Evolutionary conservation across 768 basidiomycete genomes (phyloP), one percentile per base, ranked within the genome.

Genomic region (Rhodosporidiobolus odoratus): DNA sequence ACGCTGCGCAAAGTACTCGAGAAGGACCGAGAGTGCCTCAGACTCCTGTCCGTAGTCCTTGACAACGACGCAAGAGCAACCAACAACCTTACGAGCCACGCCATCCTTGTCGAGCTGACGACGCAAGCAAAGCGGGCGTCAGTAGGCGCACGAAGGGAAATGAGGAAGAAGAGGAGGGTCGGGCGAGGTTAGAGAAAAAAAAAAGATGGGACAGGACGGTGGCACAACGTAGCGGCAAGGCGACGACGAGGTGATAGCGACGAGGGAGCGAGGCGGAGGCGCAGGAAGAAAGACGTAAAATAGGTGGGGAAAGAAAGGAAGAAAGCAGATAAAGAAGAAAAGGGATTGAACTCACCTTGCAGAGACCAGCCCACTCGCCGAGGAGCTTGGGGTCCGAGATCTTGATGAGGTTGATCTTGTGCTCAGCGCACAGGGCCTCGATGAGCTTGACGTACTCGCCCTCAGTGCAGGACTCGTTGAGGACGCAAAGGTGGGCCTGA

Each of bases 371-470:
- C 95, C 95, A 98, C 76, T 89, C 91, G 43, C 95, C 95, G 79
- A 99, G 89, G 75, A 95, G 87, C 84, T 99, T 99, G 79, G 92
- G 89, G 81, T 98, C 95, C 77, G 91, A 91, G 76, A 78, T 75
- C 69, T 97, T 98, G 91, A 99, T 97, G 75, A 99, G 84, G 85
- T 93, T 92, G 84, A 98, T 97, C 83, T 94, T 95, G 88, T 98
- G 94, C 84, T 96, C 93, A 73, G 92, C 90, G 81, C 95, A 98
- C 80, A 99, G 92, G 60, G 95, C 95, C 84, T 97, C 94, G 76
- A 99, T 96, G 84, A 99, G 91, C 85, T 97, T 98, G 87, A 96
- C 91, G 86, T 99, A 98, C 83, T 97, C 95, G 76, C 94, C 91
- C 84, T 98, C 95, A 62, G 90, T 93, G 85, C 93, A 96, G 66